phyloP scores from a whole-genome alignment of 768 basidiomycete species.

The Nevesoporus exiguus region DNA sequence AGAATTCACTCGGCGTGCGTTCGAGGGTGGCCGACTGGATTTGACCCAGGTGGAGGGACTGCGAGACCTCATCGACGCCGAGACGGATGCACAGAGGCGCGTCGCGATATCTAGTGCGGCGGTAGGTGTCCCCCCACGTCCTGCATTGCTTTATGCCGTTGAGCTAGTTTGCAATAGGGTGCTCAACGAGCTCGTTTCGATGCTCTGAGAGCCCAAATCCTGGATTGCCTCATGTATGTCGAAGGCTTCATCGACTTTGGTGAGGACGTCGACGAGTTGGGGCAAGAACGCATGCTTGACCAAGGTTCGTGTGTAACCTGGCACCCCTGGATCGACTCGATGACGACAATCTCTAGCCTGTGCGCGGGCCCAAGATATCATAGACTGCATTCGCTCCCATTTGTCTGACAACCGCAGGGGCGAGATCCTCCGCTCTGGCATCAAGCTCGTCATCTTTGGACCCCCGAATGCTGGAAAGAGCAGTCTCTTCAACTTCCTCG shows the following conservation, averaged over 20 bases:
- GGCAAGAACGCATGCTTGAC: slow-evolving; percentile 69
- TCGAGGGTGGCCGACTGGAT: slow-evolving; percentile 76
- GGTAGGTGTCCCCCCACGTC: slow-evolving; percentile 41
- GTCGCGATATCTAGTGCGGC: slow-evolving; percentile 65
- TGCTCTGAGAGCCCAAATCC: slow-evolving; percentile 57
- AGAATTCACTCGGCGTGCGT: slow-evolving; percentile 86
- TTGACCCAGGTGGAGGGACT: slow-evolving; percentile 88
- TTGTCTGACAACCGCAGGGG: slow-evolving; percentile 72
- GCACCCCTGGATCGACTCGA: neutral
- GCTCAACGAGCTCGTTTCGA: slow-evolving; percentile 57
- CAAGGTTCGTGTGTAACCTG: slow-evolving; percentile 44
- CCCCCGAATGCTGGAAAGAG: slow-evolving; percentile 96
- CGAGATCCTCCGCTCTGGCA: slow-evolving; percentile 79
- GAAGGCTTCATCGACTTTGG: slow-evolving; percentile 94
- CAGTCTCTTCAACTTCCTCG: slow-evolving; percentile 79
- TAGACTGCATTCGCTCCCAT: slow-evolving; percentile 49
- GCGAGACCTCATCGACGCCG: slow-evolving; percentile 83
- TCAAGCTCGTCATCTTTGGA: slow-evolving; percentile 84
- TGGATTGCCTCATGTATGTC: slow-evolving; percentile 70
- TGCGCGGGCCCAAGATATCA: slow-evolving; percentile 46
- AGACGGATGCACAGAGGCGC: slow-evolving; percentile 78
- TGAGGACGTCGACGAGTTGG: slow-evolving; percentile 80
- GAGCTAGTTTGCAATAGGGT: slow-evolving; percentile 54
- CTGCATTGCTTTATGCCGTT: neutral
- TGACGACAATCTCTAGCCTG: slow-evolving; percentile 41